These are phyloP conservation scores for Coniochaeta sp. DNA, from an alignment of 2,329 filamentous ascomycete genomes.

Conservation along the genomic window DNA sequence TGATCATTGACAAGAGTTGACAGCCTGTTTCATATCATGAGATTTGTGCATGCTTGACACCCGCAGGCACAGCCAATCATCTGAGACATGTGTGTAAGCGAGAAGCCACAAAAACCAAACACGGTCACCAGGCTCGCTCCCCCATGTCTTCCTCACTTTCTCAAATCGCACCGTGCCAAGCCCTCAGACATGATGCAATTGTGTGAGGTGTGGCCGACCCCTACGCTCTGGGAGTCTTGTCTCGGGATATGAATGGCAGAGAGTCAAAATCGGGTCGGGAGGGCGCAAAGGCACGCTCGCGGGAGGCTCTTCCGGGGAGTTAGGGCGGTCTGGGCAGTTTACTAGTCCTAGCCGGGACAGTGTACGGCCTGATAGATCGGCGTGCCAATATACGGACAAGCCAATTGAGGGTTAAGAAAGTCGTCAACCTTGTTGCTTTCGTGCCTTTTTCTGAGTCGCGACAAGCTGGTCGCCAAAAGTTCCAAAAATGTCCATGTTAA, in stretches of 20 bases:
- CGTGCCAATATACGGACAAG: not conserved
- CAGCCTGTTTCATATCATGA: not conserved
- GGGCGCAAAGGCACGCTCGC: not conserved
- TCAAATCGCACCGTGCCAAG: not conserved
- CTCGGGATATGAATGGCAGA: not conserved
- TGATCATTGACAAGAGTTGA: not conserved
- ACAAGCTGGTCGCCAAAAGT: not conserved
- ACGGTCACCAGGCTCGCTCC: not conserved
- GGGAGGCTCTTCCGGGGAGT: not conserved
- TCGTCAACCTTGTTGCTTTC: too few relatives aligned
- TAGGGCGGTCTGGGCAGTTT: not conserved
- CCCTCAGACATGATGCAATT: not conserved
- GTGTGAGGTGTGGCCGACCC: not conserved
- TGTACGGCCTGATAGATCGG: not conserved
- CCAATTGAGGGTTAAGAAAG: too few relatives aligned
- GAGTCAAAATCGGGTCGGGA: not conserved
- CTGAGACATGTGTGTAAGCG: not conserved
- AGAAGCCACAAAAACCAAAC: not conserved
- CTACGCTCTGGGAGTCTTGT: not conserved
- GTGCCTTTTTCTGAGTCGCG: not conserved
- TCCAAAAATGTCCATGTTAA: not conserved
- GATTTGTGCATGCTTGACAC: not conserved
- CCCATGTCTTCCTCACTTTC: not conserved
- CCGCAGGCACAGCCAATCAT: not conserved
- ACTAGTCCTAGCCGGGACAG: not conserved